Conservation (phyloP, 1,284 basidiomycete genomes). For the Testicularia cyperi region DNA sequence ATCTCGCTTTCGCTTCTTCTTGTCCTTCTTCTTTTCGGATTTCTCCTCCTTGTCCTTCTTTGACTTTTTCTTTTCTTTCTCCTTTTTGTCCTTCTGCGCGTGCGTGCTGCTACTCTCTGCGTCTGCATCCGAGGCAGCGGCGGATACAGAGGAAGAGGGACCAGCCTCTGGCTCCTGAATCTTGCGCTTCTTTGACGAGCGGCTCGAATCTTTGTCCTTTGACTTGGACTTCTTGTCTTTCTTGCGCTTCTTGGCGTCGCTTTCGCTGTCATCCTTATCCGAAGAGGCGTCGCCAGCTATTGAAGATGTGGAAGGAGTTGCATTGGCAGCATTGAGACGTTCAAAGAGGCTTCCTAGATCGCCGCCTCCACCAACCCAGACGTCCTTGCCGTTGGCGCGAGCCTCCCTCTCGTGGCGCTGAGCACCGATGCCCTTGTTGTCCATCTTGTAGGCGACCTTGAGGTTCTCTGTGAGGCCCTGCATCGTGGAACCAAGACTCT, state of each 20-base stretch:
- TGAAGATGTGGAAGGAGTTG: constrained; percentile 19
- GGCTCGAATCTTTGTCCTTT: constrained; percentile 5
- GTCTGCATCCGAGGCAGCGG: not conserved
- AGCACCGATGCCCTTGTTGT: constrained; percentile 59
- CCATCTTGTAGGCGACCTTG: constrained; percentile 54
- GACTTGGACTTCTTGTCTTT: constrained; percentile 28
- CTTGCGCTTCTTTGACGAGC: constrained; percentile 27
- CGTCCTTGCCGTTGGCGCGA: constrained; percentile 44
- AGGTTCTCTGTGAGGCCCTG: constrained; percentile 51
- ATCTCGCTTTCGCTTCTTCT: constrained; percentile 1
- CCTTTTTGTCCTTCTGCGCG: constrained; percentile 6
- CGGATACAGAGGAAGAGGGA: no score
- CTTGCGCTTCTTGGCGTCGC: constrained; percentile 9
- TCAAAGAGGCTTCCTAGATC: constrained; percentile 57
- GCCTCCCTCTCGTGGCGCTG: constrained; percentile 54
- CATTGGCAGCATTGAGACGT: constrained; percentile 53
- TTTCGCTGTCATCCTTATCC: constrained; percentile 14
- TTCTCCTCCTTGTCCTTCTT: constrained; percentile 26
- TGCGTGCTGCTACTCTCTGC: not conserved
- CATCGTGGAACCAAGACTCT: constrained; percentile 48
- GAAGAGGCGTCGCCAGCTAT: constrained; percentile 3
- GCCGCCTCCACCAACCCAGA: constrained; percentile 55
- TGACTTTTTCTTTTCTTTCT: constrained; percentile 17
- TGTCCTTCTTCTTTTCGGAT: constrained; percentile 7
- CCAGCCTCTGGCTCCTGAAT: no score